Conservation (phyloP, 805 yeast genomes). For the Tetrapisispora nanseiensis region DNA sequence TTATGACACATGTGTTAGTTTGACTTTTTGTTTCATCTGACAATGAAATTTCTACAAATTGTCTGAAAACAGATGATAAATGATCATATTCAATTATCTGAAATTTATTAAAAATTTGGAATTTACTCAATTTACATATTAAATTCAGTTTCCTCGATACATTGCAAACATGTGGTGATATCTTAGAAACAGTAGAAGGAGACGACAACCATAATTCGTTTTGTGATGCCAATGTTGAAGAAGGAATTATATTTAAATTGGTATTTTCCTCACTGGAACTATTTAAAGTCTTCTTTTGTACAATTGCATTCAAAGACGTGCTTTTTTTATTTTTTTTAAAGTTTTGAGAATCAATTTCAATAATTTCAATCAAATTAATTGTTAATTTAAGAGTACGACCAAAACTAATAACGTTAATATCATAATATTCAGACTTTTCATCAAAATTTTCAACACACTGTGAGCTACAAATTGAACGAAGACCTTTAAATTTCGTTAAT, state of each 20-base stretch:
- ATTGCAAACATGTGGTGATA: conserved; percentile 2
- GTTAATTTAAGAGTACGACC: conserved; percentile 13
- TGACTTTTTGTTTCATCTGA: not conserved
- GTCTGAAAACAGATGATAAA: conserved; percentile 1
- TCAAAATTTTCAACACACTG: not conserved
- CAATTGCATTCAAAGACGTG: conserved; percentile 8
- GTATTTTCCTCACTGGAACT: conserved; percentile 14
- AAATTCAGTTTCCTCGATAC: conserved; percentile 8
- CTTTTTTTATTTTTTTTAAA: not conserved
- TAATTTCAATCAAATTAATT: conserved; percentile 8
- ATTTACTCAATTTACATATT: conserved; percentile 7
- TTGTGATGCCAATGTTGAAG: not conserved
- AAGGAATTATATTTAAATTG: conserved; percentile 6
- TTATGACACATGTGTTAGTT: conserved; percentile 5
- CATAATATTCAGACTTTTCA: conserved; percentile 4
- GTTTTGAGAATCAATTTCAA: not conserved
- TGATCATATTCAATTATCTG: conserved; percentile 1
- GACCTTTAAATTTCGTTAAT: conserved; percentile 24
- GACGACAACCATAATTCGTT: conserved; percentile 18
- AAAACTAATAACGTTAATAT: conserved; percentile 15
- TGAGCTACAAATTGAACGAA: conserved; percentile 12
- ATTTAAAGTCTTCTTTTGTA: conserved; percentile 13
- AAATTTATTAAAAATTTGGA: conserved; percentile 7
- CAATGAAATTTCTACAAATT: not conserved
- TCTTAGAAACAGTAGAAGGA: conserved; percentile 13